Evolutionary conservation across 176 grass and related monocot genomes (phyloP), one percentile per base, ranked within the genome.

Genomic region (sorghum (Sorghum bicolor)): DNA sequence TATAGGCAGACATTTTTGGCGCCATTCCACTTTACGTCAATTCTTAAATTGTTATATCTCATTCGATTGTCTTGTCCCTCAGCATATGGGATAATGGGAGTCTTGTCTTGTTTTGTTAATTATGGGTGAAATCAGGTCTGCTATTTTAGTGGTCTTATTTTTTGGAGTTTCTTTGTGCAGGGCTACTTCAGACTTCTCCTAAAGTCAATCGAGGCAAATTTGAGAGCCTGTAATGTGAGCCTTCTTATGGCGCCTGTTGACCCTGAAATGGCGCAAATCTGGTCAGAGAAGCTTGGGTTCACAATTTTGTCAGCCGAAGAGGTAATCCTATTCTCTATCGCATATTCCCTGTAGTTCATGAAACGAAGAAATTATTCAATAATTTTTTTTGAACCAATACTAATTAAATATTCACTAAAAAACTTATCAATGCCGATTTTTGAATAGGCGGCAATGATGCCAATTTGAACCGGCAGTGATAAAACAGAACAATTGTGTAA

Each of bases 251-350:
- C 64, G 11, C 84, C 82, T 74, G 82, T 97, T 67, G 88, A 91
- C 44, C 84, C 83, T 65, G 82, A 97, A 80, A 87, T 87, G 91
- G 81, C 52, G 8, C 76, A 82, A 24, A 89, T 97, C 68, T 97
- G 94, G 94, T 91, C 86, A 70, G 77, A 88, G 33, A 97, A 88
- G 71, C 88, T 97, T 34, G 94, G 91, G n/a, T 97, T 93, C 92
- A 88, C 65, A 47, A 84, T 91, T 81, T 78, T 85, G 64, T 77
- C 91, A 69, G 68, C 83, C 34, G 81, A 97, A 77, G 82, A 83
- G 88, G 94, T 97, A 83, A 66, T 7, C 33, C 20, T 36, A 72
- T 45, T n/a, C 16, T 63, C 6, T 70, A 9, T 58, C 80, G 12
- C 62, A 4, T 70, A 48, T 67, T 41, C 61, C 61, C 20, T 36